A percentile compares a stretch with the other conserved stretches of the same genome.
phyloP scores from a whole-genome alignment of 208 protist genomes.

The Porcisia hertigi region DNA sequence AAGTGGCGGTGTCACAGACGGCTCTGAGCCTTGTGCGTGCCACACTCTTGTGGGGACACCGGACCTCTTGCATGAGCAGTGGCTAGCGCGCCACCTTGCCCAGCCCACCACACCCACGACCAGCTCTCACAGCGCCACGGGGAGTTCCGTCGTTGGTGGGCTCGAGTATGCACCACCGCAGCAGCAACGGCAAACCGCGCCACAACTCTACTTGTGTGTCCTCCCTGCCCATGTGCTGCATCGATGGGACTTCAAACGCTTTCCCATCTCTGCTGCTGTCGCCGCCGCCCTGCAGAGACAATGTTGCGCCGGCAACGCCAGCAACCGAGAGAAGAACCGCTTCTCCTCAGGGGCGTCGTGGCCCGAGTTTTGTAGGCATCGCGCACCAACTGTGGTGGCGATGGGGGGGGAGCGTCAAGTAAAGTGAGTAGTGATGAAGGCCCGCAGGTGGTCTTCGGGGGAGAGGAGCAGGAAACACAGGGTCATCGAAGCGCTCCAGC shows the following conservation, averaged over 20 bases:
- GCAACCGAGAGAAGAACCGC: not conserved
- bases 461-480: not conserved
- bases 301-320: not conserved
- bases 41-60: not conserved
- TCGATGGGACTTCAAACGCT: slow-evolving; percentile 26
- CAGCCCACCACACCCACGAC: not conserved
- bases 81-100: slow-evolving; percentile 8
- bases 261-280: slow-evolving; percentile 15
- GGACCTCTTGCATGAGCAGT: slow-evolving; percentile 11
- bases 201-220: not conserved
- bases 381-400: not conserved
- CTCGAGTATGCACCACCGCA: not conserved
- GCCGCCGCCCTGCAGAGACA: slow-evolving; percentile 6
- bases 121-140: not conserved
- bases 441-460: not conserved
- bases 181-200: not conserved
- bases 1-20: not conserved
- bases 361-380: not conserved
- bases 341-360: not conserved
- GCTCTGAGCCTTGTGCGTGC: not conserved
- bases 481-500: not conserved
- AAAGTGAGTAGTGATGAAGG: not conserved
- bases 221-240: slow-evolving; percentile 21
- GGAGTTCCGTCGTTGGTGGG: not conserved
- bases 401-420: too few species aligned